These are phyloP conservation scores for Lactarius pseudohatsudake DNA, from an alignment of 768 basidiomycete species.

Conservation along the genomic window DNA sequence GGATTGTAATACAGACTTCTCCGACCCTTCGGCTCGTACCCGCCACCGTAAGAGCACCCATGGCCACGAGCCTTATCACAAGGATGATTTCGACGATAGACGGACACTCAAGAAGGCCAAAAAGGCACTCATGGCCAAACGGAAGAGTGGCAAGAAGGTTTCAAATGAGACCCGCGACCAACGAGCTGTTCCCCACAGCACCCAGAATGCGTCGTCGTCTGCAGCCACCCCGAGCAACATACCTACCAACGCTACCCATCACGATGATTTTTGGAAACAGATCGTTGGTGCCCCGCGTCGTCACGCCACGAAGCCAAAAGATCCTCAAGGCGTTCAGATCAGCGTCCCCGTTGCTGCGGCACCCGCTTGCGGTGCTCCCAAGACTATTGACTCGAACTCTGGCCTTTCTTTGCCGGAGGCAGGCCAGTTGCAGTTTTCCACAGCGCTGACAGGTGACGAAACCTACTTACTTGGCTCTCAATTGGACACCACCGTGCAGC, in stretches of 20 bases:
- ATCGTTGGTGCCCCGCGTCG: background rate
- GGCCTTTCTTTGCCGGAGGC: background rate
- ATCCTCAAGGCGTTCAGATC: background rate
- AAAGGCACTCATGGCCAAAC: background rate
- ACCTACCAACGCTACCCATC: background rate
- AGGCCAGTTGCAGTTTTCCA: background rate
- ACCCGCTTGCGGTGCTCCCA: background rate
- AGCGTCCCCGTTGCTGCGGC: background rate
- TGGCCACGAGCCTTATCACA: constrained; percentile 21
- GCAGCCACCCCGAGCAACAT: background rate
- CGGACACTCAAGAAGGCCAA: background rate
- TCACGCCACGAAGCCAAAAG: background rate
- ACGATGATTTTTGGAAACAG: constrained; percentile 11
- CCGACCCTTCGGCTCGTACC: constrained; percentile 12
- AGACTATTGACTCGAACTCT: background rate
- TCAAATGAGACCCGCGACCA: background rate
- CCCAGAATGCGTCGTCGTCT: background rate
- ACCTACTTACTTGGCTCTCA: background rate
- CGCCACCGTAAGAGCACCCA: constrained; percentile 14
- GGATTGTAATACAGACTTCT: background rate
- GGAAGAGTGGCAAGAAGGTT: background rate
- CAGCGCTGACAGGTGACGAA: background rate
- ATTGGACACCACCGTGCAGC: background rate
- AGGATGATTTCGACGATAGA: background rate
- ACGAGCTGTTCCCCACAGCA: background rate